Evolutionary conservation across 2,329 filamentous ascomycete genomes (phyloP).

Genomic region (Cercospora sesami): DNA sequence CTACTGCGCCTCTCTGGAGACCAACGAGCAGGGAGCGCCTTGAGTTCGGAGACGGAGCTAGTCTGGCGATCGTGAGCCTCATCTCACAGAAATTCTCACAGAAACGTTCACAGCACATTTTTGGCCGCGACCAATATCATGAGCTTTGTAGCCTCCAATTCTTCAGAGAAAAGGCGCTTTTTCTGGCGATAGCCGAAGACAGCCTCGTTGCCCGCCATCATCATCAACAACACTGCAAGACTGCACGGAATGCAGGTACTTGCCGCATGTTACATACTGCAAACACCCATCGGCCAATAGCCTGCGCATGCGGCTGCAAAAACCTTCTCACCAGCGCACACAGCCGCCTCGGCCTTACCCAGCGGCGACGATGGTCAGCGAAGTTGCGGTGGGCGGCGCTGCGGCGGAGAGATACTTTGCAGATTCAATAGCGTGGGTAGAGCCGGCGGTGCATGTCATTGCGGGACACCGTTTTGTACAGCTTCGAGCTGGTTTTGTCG

Average conservation of each 20-base stretch:
- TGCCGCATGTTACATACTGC: conserved; percentile 8
- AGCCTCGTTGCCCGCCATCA: no score
- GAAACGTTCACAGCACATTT: no score
- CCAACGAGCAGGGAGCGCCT: no score
- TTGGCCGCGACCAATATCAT: no score
- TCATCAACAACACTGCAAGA: no score
- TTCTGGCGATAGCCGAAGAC: not conserved
- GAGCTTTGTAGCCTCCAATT: not conserved
- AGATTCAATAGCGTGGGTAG: not conserved
- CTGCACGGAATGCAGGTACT: not conserved
- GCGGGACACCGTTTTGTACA: no score
- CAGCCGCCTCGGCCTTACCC: not conserved
- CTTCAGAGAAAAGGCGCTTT: not conserved
- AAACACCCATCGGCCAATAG: not conserved
- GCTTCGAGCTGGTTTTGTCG: no score
- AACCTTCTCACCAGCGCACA: not conserved
- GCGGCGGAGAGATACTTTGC: not conserved
- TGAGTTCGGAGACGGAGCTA: no score
- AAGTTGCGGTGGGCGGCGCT: not conserved
- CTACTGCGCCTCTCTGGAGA: no score
- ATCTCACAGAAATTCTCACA: no score
- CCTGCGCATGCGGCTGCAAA: not conserved
- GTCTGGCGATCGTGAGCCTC: no score
- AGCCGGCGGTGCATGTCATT: not conserved
- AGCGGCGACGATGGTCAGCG: not conserved